A percentile compares a stretch with the other conserved stretches of the same genome.
These are phyloP conservation scores for Trichoderma breve DNA, from an alignment of 2,329 filamentous ascomycete species.

Conservation along the genomic window DNA sequence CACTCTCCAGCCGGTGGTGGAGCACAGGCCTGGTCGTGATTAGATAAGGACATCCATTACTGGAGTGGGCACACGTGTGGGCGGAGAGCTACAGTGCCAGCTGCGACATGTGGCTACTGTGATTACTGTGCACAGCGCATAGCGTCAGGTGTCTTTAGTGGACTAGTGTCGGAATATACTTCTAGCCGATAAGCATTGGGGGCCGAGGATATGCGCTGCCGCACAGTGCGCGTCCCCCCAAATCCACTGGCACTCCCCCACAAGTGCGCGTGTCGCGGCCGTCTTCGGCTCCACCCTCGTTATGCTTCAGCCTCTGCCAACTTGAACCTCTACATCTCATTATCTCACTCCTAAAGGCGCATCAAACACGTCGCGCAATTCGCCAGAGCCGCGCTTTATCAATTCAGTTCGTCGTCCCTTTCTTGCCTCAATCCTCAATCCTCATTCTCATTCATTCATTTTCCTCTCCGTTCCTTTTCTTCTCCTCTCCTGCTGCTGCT, in stretches of 20 bases:
- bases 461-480: conserved; percentile 11
- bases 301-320: conserved; percentile 21
- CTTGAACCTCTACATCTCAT: conserved; percentile 10
- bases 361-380: conserved; percentile 27
- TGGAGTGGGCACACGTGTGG: neutral
- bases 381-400: conserved; percentile 31
- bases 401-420: conserved; percentile 36
- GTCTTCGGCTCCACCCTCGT: conserved; percentile 18
- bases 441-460: conserved; percentile 21
- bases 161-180: neutral
- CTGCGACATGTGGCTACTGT: neutral
- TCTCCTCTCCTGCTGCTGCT: conserved; percentile 8
- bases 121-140: neutral
- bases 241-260: neutral
- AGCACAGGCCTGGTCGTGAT: neutral
- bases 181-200: too few species aligned
- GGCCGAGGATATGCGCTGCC: neutral
- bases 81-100: neutral
- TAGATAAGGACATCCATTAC: neutral
- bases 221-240: neutral
- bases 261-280: conserved; percentile 13
- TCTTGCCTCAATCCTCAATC: conserved; percentile 19
- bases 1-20: conserved; percentile 26
- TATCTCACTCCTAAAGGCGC: conserved; percentile 22
- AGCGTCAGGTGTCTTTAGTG: neutral